Percentiles rank a stretch among this genome's conserved stretches.
Conservation (phyloP, 306 rosid genomes). For the Pterocarpus santalinus region DNA sequence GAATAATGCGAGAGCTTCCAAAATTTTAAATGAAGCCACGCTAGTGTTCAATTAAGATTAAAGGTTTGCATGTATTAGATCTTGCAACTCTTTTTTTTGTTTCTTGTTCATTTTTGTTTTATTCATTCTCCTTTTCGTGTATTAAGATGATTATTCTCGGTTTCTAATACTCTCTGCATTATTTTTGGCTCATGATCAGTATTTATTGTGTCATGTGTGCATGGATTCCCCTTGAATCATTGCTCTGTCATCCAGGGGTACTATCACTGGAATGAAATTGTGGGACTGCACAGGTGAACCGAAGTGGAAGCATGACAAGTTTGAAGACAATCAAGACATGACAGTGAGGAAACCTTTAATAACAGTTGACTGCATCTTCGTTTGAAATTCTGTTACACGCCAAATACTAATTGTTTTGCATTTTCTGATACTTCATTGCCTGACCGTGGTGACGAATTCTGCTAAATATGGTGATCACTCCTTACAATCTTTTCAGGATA, state of each 20-base stretch:
- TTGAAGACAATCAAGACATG: conserved; percentile 18
- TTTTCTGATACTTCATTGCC: conserved; percentile 19
- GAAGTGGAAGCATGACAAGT: conserved; percentile 44
- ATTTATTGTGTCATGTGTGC: background rate
- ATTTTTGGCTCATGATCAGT: background rate
- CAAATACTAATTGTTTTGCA: background rate
- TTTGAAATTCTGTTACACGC: conserved; percentile 21
- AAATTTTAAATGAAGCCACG: too few species aligned
- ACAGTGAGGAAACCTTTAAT: conserved; percentile 5
- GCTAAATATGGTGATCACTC: conserved; percentile 8
- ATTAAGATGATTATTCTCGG: background rate
- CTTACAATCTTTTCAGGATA: conserved; percentile 31
- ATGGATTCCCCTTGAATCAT: background rate
- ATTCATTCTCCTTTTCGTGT: background rate
- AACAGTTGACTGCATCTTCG: background rate
- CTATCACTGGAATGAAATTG: background rate
- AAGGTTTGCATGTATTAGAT: background rate
- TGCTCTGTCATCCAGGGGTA: conserved; percentile 38
- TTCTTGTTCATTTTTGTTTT: background rate
- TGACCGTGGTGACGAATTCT: background rate
- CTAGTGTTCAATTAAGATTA: background rate
- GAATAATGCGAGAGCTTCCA: too few species aligned
- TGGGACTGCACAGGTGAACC: conserved; percentile 13
- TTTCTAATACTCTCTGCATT: background rate
- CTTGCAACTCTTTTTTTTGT: background rate